phyloP scores from a whole-genome alignment of 257 asterid genomes.

The Gardenia jasminoides region DNA sequence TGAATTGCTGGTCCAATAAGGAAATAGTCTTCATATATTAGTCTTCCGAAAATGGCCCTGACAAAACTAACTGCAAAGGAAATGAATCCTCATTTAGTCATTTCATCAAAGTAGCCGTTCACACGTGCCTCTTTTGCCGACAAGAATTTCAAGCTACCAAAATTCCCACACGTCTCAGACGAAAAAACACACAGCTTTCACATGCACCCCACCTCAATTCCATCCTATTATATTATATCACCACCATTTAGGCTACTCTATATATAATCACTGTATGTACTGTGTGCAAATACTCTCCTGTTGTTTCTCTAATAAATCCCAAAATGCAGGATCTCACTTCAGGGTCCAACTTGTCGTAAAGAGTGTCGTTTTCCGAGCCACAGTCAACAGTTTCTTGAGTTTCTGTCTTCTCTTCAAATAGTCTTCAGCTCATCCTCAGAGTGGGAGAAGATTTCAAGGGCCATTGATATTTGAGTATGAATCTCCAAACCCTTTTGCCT shows the following conservation, averaged over 20 bases:
- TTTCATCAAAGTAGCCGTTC: conserved; percentile 14
- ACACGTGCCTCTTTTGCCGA: background rate
- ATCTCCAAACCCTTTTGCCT: background rate
- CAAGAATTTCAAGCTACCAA: background rate
- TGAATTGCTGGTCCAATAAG: background rate
- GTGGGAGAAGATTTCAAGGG: background rate
- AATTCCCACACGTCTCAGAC: background rate
- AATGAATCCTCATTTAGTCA: background rate
- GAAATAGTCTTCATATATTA: background rate
- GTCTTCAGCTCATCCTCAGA: background rate
- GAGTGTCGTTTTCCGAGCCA: conserved; percentile 6
- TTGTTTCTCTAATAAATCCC: background rate
- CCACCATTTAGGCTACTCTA: background rate
- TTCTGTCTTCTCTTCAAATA: background rate
- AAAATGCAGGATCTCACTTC: background rate
- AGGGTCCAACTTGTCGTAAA: background rate
- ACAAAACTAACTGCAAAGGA: background rate
- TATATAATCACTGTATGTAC: background rate
- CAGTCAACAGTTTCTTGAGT: background rate
- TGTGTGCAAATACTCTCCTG: background rate
- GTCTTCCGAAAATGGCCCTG: background rate
- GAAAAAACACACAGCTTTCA: conserved; percentile 5
- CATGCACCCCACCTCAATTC: conserved; percentile 7
- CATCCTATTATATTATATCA: no score
- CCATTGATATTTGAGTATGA: background rate